phyloP scores from a whole-genome alignment of 495 filamentous ascomycete genomes.

The Xylaria curta region DNA sequence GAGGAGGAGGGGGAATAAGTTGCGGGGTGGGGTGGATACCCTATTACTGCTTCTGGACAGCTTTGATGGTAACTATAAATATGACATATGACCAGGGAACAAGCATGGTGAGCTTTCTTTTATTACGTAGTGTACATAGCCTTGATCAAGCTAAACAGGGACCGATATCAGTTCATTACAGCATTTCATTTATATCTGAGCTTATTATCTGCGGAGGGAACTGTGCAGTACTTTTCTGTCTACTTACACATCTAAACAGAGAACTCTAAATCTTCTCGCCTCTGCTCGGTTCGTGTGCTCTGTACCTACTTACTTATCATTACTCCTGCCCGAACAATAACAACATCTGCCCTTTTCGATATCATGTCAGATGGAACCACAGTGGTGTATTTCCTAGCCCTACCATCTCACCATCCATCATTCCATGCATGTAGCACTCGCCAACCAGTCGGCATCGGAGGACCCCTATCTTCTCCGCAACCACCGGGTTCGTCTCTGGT shows the following conservation, averaged over 20 bases:
- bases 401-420: slow-evolving; percentile 39
- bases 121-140: too few relatives aligned
- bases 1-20: not conserved
- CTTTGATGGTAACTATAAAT: too few relatives aligned
- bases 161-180: too few relatives aligned
- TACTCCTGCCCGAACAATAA: not conserved
- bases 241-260: too few relatives aligned
- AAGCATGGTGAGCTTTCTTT: too few relatives aligned
- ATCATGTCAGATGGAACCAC: slow-evolving; percentile 22
- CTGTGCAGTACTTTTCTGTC: too few relatives aligned
- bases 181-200: too few relatives aligned
- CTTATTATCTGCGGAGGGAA: too few relatives aligned
- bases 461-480: slow-evolving; percentile 5
- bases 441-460: slow-evolving; percentile 31
- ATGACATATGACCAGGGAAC: too few relatives aligned
- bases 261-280: not conserved
- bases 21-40: not conserved
- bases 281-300: not conserved
- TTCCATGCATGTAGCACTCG: slow-evolving; percentile 40
- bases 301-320: not conserved
- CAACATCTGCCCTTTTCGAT: not conserved
- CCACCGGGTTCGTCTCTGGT: not conserved
- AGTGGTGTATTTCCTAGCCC: slow-evolving; percentile 4
- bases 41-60: too few relatives aligned
- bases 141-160: too few relatives aligned